Conservation (phyloP, 768 basidiomycete species). For the Termitomyces sp. region DNA sequence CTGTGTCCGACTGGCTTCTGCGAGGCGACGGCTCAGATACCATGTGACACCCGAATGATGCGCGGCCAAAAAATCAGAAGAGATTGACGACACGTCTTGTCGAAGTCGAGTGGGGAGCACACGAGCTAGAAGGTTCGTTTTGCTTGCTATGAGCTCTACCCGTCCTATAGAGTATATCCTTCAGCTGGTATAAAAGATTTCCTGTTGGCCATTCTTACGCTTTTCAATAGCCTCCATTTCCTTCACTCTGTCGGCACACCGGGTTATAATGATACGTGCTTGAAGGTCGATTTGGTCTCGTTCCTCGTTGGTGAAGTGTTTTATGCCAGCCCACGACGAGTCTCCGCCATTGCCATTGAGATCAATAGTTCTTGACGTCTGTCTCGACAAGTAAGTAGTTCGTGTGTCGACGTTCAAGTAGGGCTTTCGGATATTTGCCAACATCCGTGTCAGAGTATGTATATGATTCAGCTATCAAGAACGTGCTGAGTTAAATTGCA, state of each 20-base stretch:
- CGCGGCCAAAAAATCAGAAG: conserved; percentile 76
- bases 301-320: conserved; percentile 81
- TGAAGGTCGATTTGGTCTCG: conserved; percentile 95
- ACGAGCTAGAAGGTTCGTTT: conserved; percentile 58
- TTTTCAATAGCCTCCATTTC: conserved; percentile 87
- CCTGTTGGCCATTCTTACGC: conserved; percentile 40
- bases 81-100: conserved; percentile 44
- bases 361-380: conserved; percentile 50
- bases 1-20: conserved; percentile 72
- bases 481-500: background rate
- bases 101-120: conserved; percentile 68
- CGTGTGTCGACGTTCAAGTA: conserved; percentile 80
- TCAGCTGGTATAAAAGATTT: conserved; percentile 7
- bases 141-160: conserved; percentile 56
- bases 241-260: conserved; percentile 82
- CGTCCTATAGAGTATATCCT: conserved; percentile 43
- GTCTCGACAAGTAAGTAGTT: conserved; percentile 43
- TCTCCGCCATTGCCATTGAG: conserved; percentile 32
- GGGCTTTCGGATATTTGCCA: conserved; percentile 71
- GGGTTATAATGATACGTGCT: conserved; percentile 76
- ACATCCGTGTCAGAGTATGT: conserved; percentile 61
- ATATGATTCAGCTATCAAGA: conserved; percentile 63
- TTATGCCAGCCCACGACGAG: conserved; percentile 56
- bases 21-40: conserved; percentile 79
- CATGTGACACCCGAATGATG: conserved; percentile 92